These are phyloP conservation scores for Kwoniella sp. DNA, from an alignment of 768 basidiomycete genomes.

Conservation along the genomic window DNA sequence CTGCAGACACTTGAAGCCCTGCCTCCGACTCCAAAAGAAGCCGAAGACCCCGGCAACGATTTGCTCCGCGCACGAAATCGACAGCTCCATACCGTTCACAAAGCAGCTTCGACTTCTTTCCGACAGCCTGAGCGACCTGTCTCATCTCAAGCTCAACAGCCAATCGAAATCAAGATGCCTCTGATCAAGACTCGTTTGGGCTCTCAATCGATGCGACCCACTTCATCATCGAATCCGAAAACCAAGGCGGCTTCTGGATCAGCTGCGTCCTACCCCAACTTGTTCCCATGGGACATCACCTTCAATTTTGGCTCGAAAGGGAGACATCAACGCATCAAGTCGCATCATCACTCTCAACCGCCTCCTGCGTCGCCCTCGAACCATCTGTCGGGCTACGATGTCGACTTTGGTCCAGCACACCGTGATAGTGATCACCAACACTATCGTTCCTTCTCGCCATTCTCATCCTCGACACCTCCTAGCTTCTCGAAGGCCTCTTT, in stretches of 20 bases:
- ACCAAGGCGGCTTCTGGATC: not conserved
- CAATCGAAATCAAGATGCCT: conserved; percentile 9
- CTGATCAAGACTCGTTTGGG: conserved; percentile 4
- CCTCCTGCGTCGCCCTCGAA: not conserved
- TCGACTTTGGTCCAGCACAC: not conserved
- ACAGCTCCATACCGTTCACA: not conserved
- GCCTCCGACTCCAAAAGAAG: conserved; percentile 15
- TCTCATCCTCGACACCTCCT: conserved; percentile 15
- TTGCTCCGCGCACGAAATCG: not conserved
- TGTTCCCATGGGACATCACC: conserved; percentile 9
- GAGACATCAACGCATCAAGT: not conserved
- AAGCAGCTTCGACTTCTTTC: not conserved
- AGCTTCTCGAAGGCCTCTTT: conserved; percentile 13
- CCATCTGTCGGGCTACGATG: not conserved
- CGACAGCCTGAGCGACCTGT: not conserved
- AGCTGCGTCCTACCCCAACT: conserved; percentile 6
- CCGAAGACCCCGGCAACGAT: not conserved
- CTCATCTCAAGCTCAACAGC: not conserved
- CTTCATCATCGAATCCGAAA: not conserved
- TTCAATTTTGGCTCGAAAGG: not conserved
- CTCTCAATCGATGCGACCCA: conserved; percentile 14
- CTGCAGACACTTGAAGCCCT: conserved; percentile 10
- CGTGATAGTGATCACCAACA: not conserved
- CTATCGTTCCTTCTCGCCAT: not conserved
- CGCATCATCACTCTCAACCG: conserved; percentile 1